Evolutionary conservation across 108 stramenopile species (phyloP), one percentile per base, ranked within the genome.

Genomic region (Conticribra guillardii): DNA sequence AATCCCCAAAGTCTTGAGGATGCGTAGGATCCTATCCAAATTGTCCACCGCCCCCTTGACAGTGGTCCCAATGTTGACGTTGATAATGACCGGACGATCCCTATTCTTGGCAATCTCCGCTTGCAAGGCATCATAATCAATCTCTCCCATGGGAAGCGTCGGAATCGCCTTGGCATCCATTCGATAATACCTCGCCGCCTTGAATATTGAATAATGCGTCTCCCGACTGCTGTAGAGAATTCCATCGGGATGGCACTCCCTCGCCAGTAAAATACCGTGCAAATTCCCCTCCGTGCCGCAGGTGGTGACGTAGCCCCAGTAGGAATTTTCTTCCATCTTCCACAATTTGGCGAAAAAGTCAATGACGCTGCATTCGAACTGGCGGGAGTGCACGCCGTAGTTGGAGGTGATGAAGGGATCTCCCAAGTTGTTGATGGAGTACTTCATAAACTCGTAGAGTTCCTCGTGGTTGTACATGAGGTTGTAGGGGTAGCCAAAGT

Each of bases 261-360:
- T 67, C 9, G 90, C 93, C 59, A 94, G 70, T 45, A 94, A 67
- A 67, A 94, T 91, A 0, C 87, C 93, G 54, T 94, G 93, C 32
- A 94, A 72, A 64, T 94, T 94, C 31, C 93, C 93, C 78, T 94
- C 93, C 2, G 93, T 94, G 1, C 93, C 93, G 63, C 87, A 87
- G 19, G 93, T 91, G 54, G 93, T 94, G 45, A 94, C 89, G 61
- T 94, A 94, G n/a, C 93, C 93, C 93, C 93, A 94, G 53, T 90
- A 91, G 0, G 81, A 78, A 49, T 83, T 81, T 26, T 63, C 23
- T 9, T 84, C 80, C 78, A 86, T 82, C 74, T 91, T 91, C 90
- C 89, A 94, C 46, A 94, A 69, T 3, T 85, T 60, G 56, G 93
- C 90, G 61, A 94, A 94, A 74, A 94, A 94, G 67, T 94, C 93